Percentiles rank a stretch among this genome's conserved stretches.
Conservation (phyloP, 768 basidiomycete genomes). For the Auricularia sp. region DNA sequence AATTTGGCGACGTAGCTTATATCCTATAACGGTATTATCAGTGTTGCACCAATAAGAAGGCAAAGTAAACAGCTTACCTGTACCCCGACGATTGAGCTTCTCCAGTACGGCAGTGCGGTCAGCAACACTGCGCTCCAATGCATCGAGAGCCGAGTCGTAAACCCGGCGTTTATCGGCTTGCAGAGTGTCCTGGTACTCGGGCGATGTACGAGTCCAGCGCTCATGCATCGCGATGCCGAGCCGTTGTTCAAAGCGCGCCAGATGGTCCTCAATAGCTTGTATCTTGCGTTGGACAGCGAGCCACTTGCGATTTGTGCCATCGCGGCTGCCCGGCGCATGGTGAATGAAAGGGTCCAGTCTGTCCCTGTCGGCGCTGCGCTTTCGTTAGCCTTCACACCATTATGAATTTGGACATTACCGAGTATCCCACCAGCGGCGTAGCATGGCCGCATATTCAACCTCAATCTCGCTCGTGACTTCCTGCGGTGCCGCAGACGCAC, state of each 20-base stretch:
- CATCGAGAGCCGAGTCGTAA: background rate
- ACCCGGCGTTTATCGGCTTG: background rate
- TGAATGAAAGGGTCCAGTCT: background rate
- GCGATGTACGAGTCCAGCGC: background rate
- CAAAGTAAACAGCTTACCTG: background rate
- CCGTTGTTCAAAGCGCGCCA: background rate
- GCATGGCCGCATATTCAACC: too few relatives aligned
- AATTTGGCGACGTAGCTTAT: background rate
- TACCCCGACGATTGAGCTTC: background rate
- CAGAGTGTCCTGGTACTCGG: background rate
- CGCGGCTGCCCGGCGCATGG: background rate
- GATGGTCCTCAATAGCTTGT: background rate
- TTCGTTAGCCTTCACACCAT: too few relatives aligned
- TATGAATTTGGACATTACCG: too few relatives aligned
- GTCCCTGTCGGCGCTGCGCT: background rate
- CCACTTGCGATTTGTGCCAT: background rate
- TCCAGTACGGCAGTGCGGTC: background rate
- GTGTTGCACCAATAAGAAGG: background rate
- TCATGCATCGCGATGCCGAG: background rate
- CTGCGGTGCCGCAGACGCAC: too few relatives aligned
- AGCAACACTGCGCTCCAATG: background rate
- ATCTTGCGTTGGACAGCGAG: background rate
- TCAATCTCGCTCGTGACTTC: too few relatives aligned
- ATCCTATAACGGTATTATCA: background rate
- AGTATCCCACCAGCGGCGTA: too few relatives aligned